These are phyloP conservation scores for Hemisphaericaspora lyxosophila DNA, from an alignment of 1,139 yeast species.

Conservation along the genomic window DNA sequence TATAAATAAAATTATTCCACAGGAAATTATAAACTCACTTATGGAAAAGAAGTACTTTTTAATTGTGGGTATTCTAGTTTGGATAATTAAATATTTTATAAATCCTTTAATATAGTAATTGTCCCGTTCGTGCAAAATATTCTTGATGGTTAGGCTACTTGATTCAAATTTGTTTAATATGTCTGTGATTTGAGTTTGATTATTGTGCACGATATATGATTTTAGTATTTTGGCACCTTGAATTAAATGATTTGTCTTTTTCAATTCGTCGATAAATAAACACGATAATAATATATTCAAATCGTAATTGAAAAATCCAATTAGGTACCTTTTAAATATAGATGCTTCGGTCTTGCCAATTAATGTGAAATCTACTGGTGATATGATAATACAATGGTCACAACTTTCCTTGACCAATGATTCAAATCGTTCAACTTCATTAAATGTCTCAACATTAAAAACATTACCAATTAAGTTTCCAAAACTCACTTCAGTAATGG, in stretches of 20 bases:
- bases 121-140: neutral
- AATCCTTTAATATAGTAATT: conserved; percentile 13
- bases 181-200: neutral
- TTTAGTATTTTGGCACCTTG: conserved; percentile 44
- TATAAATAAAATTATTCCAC: conserved; percentile 15
- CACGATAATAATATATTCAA: conserved; percentile 19
- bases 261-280: conserved; percentile 41
- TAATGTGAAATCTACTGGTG: conserved; percentile 3
- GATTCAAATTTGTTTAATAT: conserved; percentile 5
- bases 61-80: conserved; percentile 14
- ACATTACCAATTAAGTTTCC: conserved; percentile 5
- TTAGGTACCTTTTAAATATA: conserved; percentile 18
- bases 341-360: neutral
- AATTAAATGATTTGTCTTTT: conserved; percentile 50
- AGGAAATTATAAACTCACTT: conserved; percentile 9
- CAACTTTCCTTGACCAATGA: conserved; percentile 2
- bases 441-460: conserved; percentile 6
- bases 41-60: conserved; percentile 7
- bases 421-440: conserved; percentile 5
- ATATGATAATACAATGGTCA: conserved; percentile 5
- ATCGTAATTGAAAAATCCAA: conserved; percentile 29
- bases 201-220: conserved; percentile 28
- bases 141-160: neutral
- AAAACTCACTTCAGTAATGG: neutral
- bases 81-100: conserved; percentile 21